Evolutionary conservation across 2,329 filamentous ascomycete species (phyloP).

Genomic region (Aspergillus glaucus): DNA sequence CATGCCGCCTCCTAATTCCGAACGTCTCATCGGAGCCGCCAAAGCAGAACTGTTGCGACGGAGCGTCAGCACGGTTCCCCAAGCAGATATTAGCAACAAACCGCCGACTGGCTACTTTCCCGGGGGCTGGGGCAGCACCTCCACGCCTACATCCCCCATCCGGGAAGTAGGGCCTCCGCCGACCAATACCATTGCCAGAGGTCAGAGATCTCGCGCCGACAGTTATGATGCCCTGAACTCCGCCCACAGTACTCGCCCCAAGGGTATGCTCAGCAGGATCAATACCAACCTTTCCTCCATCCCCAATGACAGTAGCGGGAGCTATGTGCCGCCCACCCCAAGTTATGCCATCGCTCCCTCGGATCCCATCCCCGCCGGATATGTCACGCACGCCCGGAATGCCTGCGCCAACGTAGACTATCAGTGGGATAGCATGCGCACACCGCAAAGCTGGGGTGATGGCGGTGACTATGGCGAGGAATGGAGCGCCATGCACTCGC

Average conservation of each 20-base stretch:
- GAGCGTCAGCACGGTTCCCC: conserved; percentile 56
- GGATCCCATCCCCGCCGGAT: conserved; percentile 77
- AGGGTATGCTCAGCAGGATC: conserved; percentile 23
- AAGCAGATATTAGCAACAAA: conserved; percentile 29
- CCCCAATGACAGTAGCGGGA: conserved; percentile 19
- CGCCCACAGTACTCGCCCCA: conserved; percentile 9
- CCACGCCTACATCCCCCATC: conserved; percentile 19
- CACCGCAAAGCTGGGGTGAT: conserved; percentile 73
- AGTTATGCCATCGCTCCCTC: conserved; percentile 75
- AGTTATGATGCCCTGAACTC: conserved; percentile 37
- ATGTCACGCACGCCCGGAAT: conserved; percentile 84
- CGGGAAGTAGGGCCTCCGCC: conserved; percentile 12
- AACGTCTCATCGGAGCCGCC: conserved; percentile 79
- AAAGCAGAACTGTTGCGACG: conserved; percentile 79
- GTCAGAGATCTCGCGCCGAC: conserved; percentile 43
- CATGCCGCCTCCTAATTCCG: conserved; percentile 76
- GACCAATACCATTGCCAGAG: conserved; percentile 4
- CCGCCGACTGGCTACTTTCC: conserved; percentile 45
- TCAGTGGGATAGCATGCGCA: conserved; percentile 88
- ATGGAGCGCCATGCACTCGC: conserved; percentile 90
- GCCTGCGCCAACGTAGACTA: conserved; percentile 83
- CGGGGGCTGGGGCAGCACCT: conserved; percentile 49
- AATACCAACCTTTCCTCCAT: conserved; percentile 25
- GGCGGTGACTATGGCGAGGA: conserved; percentile 87
- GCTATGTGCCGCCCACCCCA: conserved; percentile 71